Evolutionary conservation across 495 filamentous ascomycete genomes (phyloP), one percentile per base, ranked within the genome.

Genomic region (Penicillium fimorum): DNA sequence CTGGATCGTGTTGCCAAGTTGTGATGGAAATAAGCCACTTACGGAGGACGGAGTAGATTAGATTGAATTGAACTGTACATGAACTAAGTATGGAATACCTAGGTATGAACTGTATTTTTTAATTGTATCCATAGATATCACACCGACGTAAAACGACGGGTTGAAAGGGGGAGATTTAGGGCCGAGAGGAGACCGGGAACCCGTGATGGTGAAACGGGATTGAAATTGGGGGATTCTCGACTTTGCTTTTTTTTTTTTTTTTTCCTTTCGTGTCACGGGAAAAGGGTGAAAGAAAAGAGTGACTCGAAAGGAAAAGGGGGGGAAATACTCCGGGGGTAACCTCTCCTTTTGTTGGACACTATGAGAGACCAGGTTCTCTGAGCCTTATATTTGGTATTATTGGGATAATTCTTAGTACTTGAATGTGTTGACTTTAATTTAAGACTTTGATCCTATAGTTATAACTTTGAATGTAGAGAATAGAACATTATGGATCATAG

Each of bases 161-260:
- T 29, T 46, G 17, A 49, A 48, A 49, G 12, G 47, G 29, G 46
- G 46, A 33, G 46, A 32, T 47, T 47, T 17, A n/a, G 24, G 24
- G 43, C 15, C 6, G 41, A 43, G 4, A 17, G 41, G 18, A 42
- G 17, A 13, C 41, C 41, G 29, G 9, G 29, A 22, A 20, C 5
- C 27, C 27, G 43, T 45, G 43, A 46, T 17, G 35, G 11, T 43
- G 41, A 43, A 43, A 43, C 41, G 18, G 10, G 5, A 32, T 33
- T 48, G 27, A 48, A 48, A 48, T 22, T 48, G 32, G 30, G 29
- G 27, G 2, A 5, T 18, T 29, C 25, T 17, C 11, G 2, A 38
- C 6, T 7, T 32, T 38, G 35, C 35, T 44, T 44, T 27, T 22
- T 24, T 44, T 44, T 1, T 15, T 43, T 22, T 12, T 44, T 11